Percentiles rank a stretch among this genome's conserved stretches.
These are phyloP conservation scores for Agrocybe chaxingu DNA, from an alignment of 768 basidiomycete genomes.

Conservation along the genomic window DNA sequence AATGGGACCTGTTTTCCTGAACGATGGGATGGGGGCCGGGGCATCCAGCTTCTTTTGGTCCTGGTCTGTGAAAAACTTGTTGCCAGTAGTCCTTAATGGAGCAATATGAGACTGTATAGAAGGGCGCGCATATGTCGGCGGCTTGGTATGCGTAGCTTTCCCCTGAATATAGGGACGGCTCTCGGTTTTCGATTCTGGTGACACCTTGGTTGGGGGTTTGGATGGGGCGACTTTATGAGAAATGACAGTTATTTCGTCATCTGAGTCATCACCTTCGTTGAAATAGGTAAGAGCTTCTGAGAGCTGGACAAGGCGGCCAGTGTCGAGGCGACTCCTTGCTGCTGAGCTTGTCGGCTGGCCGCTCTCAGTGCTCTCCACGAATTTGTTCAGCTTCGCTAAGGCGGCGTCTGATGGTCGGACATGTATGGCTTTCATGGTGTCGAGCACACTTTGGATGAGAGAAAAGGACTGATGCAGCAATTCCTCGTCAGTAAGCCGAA, in stretches of 20 bases:
- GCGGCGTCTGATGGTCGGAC: slow-evolving; percentile 53
- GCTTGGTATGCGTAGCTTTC: slow-evolving; percentile 2
- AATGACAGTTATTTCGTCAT: slow-evolving; percentile 58
- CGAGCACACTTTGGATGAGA: slow-evolving; percentile 75
- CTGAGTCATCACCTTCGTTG: slow-evolving; percentile 44
- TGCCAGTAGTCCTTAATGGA: slow-evolving; percentile 12
- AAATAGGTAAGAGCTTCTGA: slow-evolving; percentile 67
- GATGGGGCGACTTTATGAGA: slow-evolving; percentile 27
- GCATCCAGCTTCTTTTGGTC: slow-evolving; percentile 34
- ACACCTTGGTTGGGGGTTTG: slow-evolving; percentile 1
- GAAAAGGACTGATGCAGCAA: slow-evolving; percentile 86
- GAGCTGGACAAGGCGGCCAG: slow-evolving; percentile 58
- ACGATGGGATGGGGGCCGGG: slow-evolving; percentile 36
- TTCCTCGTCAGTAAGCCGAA: slow-evolving; percentile 90
- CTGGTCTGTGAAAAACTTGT: slow-evolving; percentile 24
- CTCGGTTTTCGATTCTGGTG: slow-evolving; percentile 5
- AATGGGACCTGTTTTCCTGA: slow-evolving; percentile 27
- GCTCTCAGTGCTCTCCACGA: slow-evolving; percentile 57
- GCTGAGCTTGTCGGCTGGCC: slow-evolving; percentile 31
- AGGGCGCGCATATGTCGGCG: background rate
- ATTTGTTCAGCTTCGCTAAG: slow-evolving; percentile 65
- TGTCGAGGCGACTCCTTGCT: slow-evolving; percentile 51
- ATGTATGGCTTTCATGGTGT: slow-evolving; percentile 65
- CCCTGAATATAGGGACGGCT: slow-evolving; percentile 12
- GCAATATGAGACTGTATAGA: slow-evolving; percentile 1